Conservation (phyloP, 805 yeast species). For the Phaffomyces thermotolerans region DNA sequence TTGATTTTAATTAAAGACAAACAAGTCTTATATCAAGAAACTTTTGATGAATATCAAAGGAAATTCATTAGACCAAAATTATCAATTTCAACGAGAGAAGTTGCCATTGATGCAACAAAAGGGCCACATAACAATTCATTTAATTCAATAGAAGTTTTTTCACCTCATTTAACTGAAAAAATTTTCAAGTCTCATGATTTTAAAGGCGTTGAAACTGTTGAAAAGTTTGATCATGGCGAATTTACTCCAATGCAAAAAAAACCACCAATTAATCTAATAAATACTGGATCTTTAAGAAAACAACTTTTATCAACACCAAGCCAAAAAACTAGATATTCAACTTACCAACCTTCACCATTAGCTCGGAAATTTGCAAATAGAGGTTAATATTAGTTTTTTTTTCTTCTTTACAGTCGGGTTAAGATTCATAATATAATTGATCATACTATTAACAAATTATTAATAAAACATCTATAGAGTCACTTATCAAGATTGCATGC, state of each 20-base stretch:
- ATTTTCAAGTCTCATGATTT: slow-evolving; percentile 47
- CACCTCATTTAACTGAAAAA: slow-evolving; percentile 28
- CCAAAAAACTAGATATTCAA: slow-evolving; percentile 5
- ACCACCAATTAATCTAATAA: background rate
- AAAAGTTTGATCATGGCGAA: slow-evolving; percentile 24
- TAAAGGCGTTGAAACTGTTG: slow-evolving; percentile 25
- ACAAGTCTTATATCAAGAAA: slow-evolving; percentile 50
- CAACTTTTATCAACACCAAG: slow-evolving; percentile 12
- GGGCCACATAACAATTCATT: slow-evolving; percentile 17
- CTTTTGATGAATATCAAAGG: slow-evolving; percentile 52
- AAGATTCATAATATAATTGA: no score
- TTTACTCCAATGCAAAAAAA: slow-evolving; percentile 24
- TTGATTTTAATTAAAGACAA: slow-evolving; percentile 48
- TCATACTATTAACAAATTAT: no score
- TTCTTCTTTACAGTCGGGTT: no score
- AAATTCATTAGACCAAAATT: slow-evolving; percentile 57
- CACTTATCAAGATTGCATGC: no score
- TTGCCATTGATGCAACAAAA: slow-evolving; percentile 48
- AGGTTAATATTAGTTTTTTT: background rate
- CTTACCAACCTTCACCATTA: slow-evolving; percentile 19
- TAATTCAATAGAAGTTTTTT: slow-evolving; percentile 23
- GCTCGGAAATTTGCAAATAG: slow-evolving; percentile 9
- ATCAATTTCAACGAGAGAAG: slow-evolving; percentile 48
- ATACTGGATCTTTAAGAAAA: slow-evolving; percentile 2
- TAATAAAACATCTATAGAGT: no score